Base-by-base conservation (phyloP, 2,329 filamentous ascomycete species). In the Aureobasidium sp. region DNA sequence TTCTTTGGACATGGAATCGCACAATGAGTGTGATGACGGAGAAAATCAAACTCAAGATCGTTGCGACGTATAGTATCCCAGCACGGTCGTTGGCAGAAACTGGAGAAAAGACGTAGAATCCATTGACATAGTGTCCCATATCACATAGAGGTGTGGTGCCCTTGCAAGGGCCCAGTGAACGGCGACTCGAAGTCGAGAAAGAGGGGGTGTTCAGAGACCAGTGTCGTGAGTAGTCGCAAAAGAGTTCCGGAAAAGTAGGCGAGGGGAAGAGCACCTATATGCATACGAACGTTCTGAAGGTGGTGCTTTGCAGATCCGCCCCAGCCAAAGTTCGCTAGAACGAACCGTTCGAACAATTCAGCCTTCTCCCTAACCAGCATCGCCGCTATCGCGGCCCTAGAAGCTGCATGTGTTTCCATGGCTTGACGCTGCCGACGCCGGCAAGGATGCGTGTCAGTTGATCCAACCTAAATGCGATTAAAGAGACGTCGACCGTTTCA, bases 51-150 rank as follows among this genome's bases (percentile, higher is more conserved):
- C 63, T 63, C 42, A 70, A 62, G n/a, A 70, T 65, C 2, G 65
- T 62, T n/a, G 66, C 65, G 17, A 70, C 69, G 64, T 66, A 70
- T 15, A 69, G 50, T 61, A 67, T 51, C 51, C 68, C 65, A 46
- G 66, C 63, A 64, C 67, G 62, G 57, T 65, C 66, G 40, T 61
- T 64, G 11, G 61, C 61, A 31, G 65, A 67, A 21, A 68, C 61
- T 11, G 66, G 61, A 43, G 59, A 40, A 35, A 61, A 61, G 25
- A 31, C 59, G 42, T 61, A 61, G 59, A 46, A 61, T 17, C 59
- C 59, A 49, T 61, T 47, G 15, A 47, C 54, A 23, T 61, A 61
- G 19, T 15, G 13, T n/a, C 59, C 59, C 59, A 61, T 61, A 38
- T 55, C 38, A 25, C 17, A 31, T 5, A 23, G n/a, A 53, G 11